These are phyloP conservation scores for Emmonsiellopsis sp. DNA, from an alignment of 2,329 filamentous ascomycete species.

Conservation along the genomic window DNA sequence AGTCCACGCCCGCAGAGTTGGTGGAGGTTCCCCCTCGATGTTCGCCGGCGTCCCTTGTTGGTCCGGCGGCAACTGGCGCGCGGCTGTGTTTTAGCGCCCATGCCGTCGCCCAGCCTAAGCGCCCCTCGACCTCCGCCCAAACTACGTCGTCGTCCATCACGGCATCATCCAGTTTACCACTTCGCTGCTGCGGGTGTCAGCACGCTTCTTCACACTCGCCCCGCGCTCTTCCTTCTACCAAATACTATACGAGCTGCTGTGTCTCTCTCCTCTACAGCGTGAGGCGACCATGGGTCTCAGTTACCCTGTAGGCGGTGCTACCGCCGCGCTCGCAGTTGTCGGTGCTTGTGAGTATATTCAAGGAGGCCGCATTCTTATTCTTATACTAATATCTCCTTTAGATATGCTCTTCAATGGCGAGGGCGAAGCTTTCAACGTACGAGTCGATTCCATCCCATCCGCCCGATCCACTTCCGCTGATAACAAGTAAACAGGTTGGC, in stretches of 20 bases:
- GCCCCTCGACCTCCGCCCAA: background rate
- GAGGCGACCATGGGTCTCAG: constrained; percentile 55
- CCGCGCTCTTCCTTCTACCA: background rate
- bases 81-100: background rate
- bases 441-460: constrained; percentile 18
- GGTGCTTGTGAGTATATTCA: constrained; percentile 60
- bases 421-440: constrained; percentile 90
- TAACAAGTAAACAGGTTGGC: constrained; percentile 56
- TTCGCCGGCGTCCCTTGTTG: too few relatives aligned
- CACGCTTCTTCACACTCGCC: background rate
- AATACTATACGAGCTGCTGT: background rate
- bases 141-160: background rate
- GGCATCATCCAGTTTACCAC: background rate
- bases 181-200: constrained; percentile 3
- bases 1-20: background rate
- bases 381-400: constrained; percentile 30
- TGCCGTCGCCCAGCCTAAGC: background rate
- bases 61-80: too few relatives aligned
- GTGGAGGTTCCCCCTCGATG: too few relatives aligned
- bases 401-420: constrained; percentile 98
- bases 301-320: constrained; percentile 61
- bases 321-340: constrained; percentile 60
- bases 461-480: constrained; percentile 9
- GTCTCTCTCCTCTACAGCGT: constrained; percentile 12
- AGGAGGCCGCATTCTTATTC: constrained; percentile 6